Evolutionary conservation across 352 stramenopile genomes (phyloP).

Genomic region (Pythium insidiosum): DNA sequence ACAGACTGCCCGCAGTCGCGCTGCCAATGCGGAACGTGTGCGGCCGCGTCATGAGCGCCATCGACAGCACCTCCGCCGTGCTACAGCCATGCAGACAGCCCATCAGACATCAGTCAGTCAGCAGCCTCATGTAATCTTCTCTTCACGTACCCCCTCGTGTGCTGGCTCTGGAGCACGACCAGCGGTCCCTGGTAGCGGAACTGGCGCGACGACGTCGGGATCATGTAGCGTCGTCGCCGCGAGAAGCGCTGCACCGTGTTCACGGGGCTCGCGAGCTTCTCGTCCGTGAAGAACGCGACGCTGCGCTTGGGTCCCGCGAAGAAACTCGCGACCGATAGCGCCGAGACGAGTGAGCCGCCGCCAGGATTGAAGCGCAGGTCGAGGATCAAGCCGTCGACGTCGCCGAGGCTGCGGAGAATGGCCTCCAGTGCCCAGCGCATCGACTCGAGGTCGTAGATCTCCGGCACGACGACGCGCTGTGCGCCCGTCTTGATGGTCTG

Average conservation of each 20-base stretch:
- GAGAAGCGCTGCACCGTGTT: slow-evolving; percentile 29
- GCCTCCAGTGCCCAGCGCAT: slow-evolving; percentile 85
- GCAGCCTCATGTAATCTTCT: no score
- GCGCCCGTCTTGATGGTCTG: slow-evolving; percentile 1
- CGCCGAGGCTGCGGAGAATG: slow-evolving; percentile 52
- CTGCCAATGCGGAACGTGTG: slow-evolving; percentile 54
- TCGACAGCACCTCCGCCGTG: slow-evolving; percentile 59
- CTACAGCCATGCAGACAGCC: no score
- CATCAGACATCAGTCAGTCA: no score
- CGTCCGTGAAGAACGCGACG: slow-evolving; percentile 60
- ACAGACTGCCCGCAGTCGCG: slow-evolving; percentile 51
- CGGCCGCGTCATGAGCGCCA: slow-evolving; percentile 56
- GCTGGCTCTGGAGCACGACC: slow-evolving; percentile 64
- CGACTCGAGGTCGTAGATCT: slow-evolving; percentile 81
- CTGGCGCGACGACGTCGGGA: slow-evolving; percentile 45
- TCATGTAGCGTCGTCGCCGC: slow-evolving; percentile 49
- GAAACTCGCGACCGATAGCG: slow-evolving; percentile 63
- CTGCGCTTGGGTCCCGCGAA: slow-evolving; percentile 41
- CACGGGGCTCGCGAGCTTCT: slow-evolving; percentile 43
- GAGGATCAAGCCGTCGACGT: slow-evolving; percentile 63
- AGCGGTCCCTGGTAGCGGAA: slow-evolving; percentile 56
- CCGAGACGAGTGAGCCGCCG: slow-evolving; percentile 51
- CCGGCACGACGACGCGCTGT: slow-evolving; percentile 28
- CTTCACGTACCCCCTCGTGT: slow-evolving; percentile 58
- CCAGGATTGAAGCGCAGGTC: slow-evolving; percentile 73